Percentiles rank a stretch among this genome's conserved stretches.
Evolutionary conservation across 345 rosid species (phyloP).

Genomic region (Salix viminalis): DNA sequence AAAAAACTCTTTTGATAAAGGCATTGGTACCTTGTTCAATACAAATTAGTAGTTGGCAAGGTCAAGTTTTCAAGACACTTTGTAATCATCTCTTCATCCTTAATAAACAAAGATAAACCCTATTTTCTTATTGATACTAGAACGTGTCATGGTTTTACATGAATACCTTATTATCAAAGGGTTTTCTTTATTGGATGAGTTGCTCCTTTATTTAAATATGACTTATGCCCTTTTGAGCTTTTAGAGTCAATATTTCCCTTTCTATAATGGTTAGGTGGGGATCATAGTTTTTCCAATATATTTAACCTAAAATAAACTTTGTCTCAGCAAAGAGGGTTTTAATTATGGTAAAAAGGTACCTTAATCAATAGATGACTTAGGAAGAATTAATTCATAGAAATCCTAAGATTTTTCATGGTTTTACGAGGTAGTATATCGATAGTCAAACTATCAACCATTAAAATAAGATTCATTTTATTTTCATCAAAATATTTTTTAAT

Average conservation of each 20-base stretch:
- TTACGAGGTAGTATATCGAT: not conserved
- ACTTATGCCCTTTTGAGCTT: too few relatives aligned
- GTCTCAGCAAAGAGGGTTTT: not conserved
- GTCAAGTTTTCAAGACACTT: not conserved
- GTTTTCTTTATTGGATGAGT: not conserved
- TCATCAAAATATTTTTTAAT: not conserved
- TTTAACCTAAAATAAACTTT: not conserved
- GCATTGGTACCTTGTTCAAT: not conserved
- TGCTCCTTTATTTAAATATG: too few relatives aligned
- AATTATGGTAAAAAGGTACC: not conserved
- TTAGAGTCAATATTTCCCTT: too few relatives aligned
- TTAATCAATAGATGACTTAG: not conserved
- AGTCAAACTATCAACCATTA: not conserved
- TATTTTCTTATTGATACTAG: too few relatives aligned
- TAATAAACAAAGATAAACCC: not conserved
- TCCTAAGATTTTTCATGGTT: not conserved
- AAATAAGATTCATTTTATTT: not conserved
- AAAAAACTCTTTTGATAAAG: not conserved
- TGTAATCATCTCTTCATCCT: rapidly evolving
- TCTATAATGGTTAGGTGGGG: too few relatives aligned
- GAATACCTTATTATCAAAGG: not conserved
- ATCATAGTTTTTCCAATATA: too few relatives aligned
- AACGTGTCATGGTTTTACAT: too few relatives aligned
- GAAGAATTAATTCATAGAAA: not conserved
- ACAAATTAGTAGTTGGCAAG: not conserved